phyloP scores from a whole-genome alignment of 2,329 filamentous ascomycete species.

The Trichoderma atroviride region DNA sequence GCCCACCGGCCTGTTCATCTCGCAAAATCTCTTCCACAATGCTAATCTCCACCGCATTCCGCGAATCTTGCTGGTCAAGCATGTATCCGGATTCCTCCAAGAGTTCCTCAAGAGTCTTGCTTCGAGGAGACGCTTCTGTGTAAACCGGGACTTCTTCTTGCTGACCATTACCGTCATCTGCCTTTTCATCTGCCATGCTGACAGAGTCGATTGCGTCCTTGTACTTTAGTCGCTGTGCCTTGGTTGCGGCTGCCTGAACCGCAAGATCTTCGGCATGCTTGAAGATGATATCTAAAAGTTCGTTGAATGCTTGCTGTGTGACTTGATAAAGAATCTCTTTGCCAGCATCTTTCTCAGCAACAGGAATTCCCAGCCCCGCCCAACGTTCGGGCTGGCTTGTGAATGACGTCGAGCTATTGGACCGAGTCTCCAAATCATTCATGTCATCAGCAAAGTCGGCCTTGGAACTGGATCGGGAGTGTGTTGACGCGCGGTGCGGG shows the following conservation, averaged over 20 bases:
- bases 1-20: constrained; percentile 28
- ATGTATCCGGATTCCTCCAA: constrained; percentile 51
- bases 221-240: constrained; percentile 61
- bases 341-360: constrained; percentile 79
- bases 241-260: constrained; percentile 66
- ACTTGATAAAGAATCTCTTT: constrained; percentile 90
- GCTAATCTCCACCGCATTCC: constrained; percentile 41
- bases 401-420: constrained; percentile 73
- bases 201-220: constrained; percentile 52
- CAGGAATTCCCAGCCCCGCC: constrained; percentile 77
- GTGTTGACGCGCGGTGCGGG: constrained; percentile 34
- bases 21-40: constrained; percentile 33
- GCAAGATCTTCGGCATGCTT: constrained; percentile 77
- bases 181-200: constrained; percentile 37
- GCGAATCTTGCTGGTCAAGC: constrained; percentile 39
- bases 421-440: constrained; percentile 69
- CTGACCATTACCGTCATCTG: constrained; percentile 26
- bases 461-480: constrained; percentile 74
- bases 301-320: constrained; percentile 87
- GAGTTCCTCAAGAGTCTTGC: constrained; percentile 42
- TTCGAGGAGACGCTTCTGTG: constrained; percentile 29
- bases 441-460: constrained; percentile 74
- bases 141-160: constrained; percentile 13
- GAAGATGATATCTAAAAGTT: constrained; percentile 86
- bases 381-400: constrained; percentile 72